These are phyloP conservation scores for Camellia lanceoleosa DNA, from an alignment of 148 eudicot genomes.

Conservation along the genomic window DNA sequence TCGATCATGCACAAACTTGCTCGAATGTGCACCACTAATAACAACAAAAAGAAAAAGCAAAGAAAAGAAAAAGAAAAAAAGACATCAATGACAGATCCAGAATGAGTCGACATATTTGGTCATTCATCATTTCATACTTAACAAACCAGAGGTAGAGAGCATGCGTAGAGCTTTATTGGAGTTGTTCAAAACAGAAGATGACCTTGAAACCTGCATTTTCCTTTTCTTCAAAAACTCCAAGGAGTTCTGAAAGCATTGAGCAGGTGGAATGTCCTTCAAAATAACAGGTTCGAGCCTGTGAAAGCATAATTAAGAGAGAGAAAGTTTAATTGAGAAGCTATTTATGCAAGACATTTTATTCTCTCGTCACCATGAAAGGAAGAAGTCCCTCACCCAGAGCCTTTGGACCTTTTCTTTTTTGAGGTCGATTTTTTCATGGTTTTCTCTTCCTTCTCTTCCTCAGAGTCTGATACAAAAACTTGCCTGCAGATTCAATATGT, in stretches of 20 bases:
- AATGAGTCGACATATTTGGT: neutral
- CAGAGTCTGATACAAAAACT: conserved; percentile 85
- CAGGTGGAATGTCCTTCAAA: conserved; percentile 62
- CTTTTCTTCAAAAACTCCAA: conserved; percentile 74
- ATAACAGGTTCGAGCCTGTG: conserved; percentile 64
- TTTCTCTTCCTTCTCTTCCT: conserved; percentile 74
- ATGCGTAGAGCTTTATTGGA: conserved; percentile 80
- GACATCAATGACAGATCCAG: neutral
- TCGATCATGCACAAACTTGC: neutral
- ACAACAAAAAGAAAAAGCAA: neutral
- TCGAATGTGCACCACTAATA: neutral
- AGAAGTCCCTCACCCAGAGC: conserved; percentile 48
- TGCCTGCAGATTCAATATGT: conserved; percentile 45
- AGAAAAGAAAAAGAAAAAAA: neutral
- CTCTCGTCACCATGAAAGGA: neutral
- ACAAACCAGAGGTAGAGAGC: conserved; percentile 62
- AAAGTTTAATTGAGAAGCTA: conserved; percentile 5
- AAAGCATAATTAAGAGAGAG: conserved; percentile 11
- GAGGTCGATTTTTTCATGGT: conserved; percentile 33
- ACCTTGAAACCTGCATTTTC: conserved; percentile 64
- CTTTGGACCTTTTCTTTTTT: conserved; percentile 58
- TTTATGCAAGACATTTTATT: neutral
- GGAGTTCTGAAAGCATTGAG: conserved; percentile 70
- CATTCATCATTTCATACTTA: conserved; percentile 37
- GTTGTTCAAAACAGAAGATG: conserved; percentile 77